A percentile compares a stretch with the other conserved stretches of the same genome.
Conservation (phyloP, 208 protist species). For the Trypanosoma grayi region DNA sequence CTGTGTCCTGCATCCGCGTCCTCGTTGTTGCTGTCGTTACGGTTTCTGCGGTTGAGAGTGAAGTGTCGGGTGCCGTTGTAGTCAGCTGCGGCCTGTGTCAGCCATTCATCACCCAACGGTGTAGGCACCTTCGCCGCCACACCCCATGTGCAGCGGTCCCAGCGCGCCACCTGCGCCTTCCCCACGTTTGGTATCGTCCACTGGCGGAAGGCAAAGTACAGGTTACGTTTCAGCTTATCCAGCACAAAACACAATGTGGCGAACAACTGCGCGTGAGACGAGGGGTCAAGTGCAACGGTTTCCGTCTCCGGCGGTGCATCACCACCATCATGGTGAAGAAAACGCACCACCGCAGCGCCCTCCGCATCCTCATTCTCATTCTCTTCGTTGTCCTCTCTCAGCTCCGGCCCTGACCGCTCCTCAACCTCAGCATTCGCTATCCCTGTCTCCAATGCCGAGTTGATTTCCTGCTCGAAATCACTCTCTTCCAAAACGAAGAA, state of each 20-base stretch:
- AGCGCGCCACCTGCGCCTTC: slow-evolving; percentile 16
- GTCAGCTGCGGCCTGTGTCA: background rate
- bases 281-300: background rate
- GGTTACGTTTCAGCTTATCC: background rate
- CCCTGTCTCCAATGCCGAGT: no score
- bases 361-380: no score
- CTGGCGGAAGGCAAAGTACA: slow-evolving; percentile 8
- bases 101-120: background rate
- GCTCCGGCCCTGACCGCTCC: no score
- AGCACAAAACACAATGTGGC: background rate
- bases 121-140: background rate
- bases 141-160: slow-evolving; percentile 15
- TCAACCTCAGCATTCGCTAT: no score
- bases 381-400: no score
- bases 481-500: no score
- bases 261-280: background rate
- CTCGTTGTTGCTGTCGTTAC: background rate
- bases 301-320: no score
- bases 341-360: no score
- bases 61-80: background rate
- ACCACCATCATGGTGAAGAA: no score
- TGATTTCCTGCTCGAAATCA: no score
- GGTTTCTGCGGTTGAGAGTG: no score
- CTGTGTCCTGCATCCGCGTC: background rate
- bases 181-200: slow-evolving; percentile 2